Base-by-base conservation (phyloP, 352 stramenopile species). In the Phytophthora foliorum region DNA sequence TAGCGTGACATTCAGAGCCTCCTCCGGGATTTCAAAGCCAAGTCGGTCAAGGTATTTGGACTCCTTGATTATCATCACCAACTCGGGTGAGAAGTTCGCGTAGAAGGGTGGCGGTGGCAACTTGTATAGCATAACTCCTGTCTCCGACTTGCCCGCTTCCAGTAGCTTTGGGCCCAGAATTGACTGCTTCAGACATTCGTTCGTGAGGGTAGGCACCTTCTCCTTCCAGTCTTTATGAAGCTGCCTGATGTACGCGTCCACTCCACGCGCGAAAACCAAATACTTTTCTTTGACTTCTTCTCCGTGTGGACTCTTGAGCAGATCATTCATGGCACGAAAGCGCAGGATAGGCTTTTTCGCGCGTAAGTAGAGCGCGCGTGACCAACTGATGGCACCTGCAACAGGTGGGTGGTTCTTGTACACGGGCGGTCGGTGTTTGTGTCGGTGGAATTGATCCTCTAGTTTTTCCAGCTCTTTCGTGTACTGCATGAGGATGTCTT, bases 401-500 rank as follows among this genome's bases (percentile, higher is more conserved):
- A 97, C 91, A 4, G 96, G 93, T 1, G 96, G 95, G 34, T 97
- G 95, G 63, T 98, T 98, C 66, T 98, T 98, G 69, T 97, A 99
- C 3, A 98, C 81, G 0, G 90, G 92, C 25, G 96, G 96, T 1
- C 63, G 64, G 27, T 85, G 74, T 42, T 96, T 97, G 64, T 92
- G 72, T 39, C 74, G 76, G 31, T 97, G 77, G 63, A 99, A 99
- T 25, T 98, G 90, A 19, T 94, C 83, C 13, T 93, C 82, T 4
- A 98, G 86, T 31, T 92, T 86, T 39, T 98, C 93, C 16, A 99
- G 82, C 69, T 99, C 96, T 67, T 98, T 98, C 11, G 90, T 97
- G 81, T 99, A 99, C 80, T 98, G 94, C 81, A 97, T 89, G 32
- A 99, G 69, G 25, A 99, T 98, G 52, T 99, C 94, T 60, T 98